Conservation (phyloP, 495 filamentous ascomycete genomes). For the Amorphotheca resinae region DNA sequence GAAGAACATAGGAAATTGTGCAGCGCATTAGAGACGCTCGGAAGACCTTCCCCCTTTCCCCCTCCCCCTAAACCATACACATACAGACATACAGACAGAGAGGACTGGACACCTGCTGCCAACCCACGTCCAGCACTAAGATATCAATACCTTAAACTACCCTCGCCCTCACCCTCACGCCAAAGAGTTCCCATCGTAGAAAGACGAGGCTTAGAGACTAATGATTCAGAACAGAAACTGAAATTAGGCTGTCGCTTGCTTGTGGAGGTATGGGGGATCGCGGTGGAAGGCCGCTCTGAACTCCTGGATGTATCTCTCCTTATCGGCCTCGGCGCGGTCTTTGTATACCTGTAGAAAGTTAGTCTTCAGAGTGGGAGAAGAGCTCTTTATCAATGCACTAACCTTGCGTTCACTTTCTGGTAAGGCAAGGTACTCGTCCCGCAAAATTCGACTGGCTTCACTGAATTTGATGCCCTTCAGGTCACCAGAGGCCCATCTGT, state of each 20-base stretch:
- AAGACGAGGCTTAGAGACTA: background rate
- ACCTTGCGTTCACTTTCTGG: constrained; percentile 45
- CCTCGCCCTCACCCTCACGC: background rate
- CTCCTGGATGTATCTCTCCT: constrained; percentile 12
- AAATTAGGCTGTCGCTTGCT: background rate
- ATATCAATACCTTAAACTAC: background rate
- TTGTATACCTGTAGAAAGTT: constrained; percentile 12
- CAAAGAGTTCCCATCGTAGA: background rate
- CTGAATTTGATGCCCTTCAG: constrained; percentile 29
- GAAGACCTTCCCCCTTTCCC: too few species aligned
- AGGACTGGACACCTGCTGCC: background rate
- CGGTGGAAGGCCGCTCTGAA: constrained; percentile 17
- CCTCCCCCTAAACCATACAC: background rate
- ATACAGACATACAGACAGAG: background rate
- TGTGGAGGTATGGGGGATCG: constrained; percentile 5
- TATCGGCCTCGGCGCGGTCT: constrained; percentile 6
- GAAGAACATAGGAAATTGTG: too few species aligned
- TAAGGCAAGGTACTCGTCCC: constrained; percentile 40
- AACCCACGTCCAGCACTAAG: background rate
- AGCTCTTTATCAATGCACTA: constrained; percentile 14
- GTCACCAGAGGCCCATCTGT: constrained; percentile 34
- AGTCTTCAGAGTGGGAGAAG: background rate
- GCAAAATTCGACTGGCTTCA: constrained; percentile 26
- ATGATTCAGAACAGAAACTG: background rate
- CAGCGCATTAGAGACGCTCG: too few species aligned